A percentile compares a stretch with the other conserved stretches of the same genome.
Evolutionary conservation across 257 asterid genomes (phyloP).

Genomic region (Echium plantagineum): DNA sequence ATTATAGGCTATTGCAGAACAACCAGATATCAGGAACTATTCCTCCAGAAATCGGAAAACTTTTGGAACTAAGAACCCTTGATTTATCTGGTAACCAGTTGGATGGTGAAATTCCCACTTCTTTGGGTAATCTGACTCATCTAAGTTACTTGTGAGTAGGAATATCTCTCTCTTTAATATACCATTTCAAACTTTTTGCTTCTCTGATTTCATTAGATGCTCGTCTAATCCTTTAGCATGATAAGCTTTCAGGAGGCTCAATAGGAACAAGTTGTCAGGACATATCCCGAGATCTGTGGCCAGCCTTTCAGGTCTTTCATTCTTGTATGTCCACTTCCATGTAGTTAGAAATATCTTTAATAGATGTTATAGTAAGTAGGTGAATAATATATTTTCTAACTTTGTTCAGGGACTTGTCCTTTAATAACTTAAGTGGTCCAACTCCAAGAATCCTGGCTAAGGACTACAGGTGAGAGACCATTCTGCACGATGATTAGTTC

Average conservation of each 20-base stretch:
- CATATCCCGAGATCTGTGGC: slow-evolving; percentile 64
- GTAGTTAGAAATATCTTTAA: slow-evolving; percentile 1
- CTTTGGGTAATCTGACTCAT: slow-evolving; percentile 46
- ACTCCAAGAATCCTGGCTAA: slow-evolving; percentile 69
- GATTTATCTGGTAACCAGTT: slow-evolving; percentile 81
- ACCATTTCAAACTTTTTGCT: slow-evolving; percentile 4
- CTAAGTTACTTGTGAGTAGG: slow-evolving; percentile 69
- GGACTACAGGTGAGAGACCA: slow-evolving; percentile 69
- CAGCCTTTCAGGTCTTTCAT: slow-evolving; percentile 69
- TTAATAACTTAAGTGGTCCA: slow-evolving; percentile 79
- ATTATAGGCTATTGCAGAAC: slow-evolving; percentile 61
- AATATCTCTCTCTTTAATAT: not conserved
- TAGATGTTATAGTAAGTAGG: slow-evolving; percentile 7
- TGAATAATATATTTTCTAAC: slow-evolving; percentile 3
- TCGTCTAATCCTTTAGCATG: slow-evolving; percentile 10
- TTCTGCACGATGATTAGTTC: not conserved
- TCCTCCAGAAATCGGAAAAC: slow-evolving; percentile 74
- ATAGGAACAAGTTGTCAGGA: slow-evolving; percentile 75
- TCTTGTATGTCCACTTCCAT: slow-evolving; percentile 65
- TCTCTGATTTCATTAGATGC: slow-evolving; percentile 4
- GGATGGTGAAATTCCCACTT: slow-evolving; percentile 63
- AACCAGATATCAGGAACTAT: slow-evolving; percentile 53
- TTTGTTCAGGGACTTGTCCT: slow-evolving; percentile 75
- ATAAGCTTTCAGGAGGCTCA: slow-evolving; percentile 55
- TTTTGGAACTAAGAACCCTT: slow-evolving; percentile 56